Conservation (phyloP, 225 moss, liverwort and hornwort species). For the Asterella californica region DNA sequence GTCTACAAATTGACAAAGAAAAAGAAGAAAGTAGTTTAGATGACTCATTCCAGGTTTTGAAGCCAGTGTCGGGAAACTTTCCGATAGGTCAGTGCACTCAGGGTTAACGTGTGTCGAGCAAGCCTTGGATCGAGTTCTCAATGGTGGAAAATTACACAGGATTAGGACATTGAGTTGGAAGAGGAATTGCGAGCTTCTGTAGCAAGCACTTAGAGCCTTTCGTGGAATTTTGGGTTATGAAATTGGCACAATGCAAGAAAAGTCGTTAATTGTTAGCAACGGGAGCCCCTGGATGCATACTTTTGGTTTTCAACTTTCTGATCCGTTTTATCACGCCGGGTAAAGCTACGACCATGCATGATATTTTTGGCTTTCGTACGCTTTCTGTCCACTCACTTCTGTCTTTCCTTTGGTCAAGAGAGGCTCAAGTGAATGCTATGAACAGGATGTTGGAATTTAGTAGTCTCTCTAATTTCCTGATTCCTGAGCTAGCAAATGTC, state of each 20-base stretch:
- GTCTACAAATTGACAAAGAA: slow-evolving; percentile 62
- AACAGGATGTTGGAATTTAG: no score
- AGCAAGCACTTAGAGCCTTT: not conserved
- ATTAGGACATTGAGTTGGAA: not conserved
- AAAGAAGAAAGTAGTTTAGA: slow-evolving; percentile 17
- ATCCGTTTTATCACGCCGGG: not conserved
- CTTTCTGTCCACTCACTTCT: not conserved
- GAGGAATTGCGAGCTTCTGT: not conserved
- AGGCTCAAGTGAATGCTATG: no score
- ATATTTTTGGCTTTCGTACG: not conserved
- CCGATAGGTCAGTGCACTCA: not conserved
- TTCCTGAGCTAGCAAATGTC: no score
- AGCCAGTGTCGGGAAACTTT: no score
- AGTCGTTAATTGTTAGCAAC: not conserved
- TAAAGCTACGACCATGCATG: not conserved
- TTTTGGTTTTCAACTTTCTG: not conserved
- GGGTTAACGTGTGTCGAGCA: not conserved
- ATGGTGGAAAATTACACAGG: not conserved
- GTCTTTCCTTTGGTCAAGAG: no score
- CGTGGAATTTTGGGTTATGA: not conserved
- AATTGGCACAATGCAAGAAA: not conserved
- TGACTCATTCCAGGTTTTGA: not conserved
- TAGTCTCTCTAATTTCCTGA: no score
- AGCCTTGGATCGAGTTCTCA: no score
- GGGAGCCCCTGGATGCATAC: not conserved